Conservation (phyloP, 371 early-diverging fungal species). For the Mucor mucedo region DNA sequence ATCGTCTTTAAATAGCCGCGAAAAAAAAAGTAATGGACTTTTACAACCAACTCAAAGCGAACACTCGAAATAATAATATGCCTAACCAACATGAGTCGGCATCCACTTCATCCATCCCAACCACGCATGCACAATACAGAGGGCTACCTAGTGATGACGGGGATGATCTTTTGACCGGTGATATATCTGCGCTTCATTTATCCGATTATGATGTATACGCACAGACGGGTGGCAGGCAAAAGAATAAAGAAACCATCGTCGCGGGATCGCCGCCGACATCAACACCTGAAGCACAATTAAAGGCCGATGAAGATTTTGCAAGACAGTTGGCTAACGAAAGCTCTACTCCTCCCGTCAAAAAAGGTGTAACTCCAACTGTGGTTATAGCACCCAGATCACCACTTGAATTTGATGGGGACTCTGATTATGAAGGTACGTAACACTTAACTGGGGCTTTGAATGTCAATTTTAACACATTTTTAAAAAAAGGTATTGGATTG, state of each 20-base stretch:
- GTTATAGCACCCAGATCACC: conserved; percentile 31
- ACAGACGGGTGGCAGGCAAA: conserved; percentile 28
- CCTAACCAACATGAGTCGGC: conserved; percentile 5
- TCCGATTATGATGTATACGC: conserved; percentile 58
- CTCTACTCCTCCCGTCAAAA: conserved; percentile 2
- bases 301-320: conserved; percentile 54
- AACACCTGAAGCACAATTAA: conserved; percentile 42
- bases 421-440: conserved; percentile 29
- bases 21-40: conserved; percentile 56
- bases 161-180: conserved; percentile 52
- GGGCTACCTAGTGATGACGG: conserved; percentile 53
- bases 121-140: conserved; percentile 53
- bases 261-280: conserved; percentile 4
- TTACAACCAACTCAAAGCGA: conserved; percentile 50
- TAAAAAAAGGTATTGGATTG: conserved; percentile 18
- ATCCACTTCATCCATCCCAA: conserved; percentile 37
- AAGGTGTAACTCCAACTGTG: conserved; percentile 24
- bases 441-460: no score
- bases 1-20: conserved; percentile 34
- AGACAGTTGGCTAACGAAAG: conserved; percentile 34
- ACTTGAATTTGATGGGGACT: conserved; percentile 28
- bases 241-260: neutral
- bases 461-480: no score
- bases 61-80: conserved; percentile 26
- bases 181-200: conserved; percentile 53